Evolutionary conservation across 2,329 filamentous ascomycete species (phyloP).

Genomic region (Colletotrichum noveboracense): DNA sequence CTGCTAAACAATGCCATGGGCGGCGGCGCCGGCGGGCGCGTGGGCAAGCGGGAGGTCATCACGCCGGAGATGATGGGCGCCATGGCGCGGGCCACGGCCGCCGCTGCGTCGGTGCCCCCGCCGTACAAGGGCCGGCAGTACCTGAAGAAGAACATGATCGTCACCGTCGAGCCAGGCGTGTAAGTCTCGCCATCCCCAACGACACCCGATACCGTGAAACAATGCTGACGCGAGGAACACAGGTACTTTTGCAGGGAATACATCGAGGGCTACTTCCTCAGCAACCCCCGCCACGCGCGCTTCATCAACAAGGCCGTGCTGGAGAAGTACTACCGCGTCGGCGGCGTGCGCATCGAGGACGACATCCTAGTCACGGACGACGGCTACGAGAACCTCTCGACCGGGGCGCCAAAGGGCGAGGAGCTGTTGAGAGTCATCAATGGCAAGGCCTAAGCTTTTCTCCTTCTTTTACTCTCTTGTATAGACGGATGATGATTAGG

Average conservation of each 20-base stretch:
- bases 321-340: constrained; percentile 76
- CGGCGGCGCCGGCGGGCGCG: constrained; percentile 27
- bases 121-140: constrained; percentile 39
- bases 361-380: constrained; percentile 80
- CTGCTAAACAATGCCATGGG: constrained; percentile 28
- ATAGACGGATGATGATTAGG: background rate
- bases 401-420: constrained; percentile 73
- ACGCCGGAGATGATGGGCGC: constrained; percentile 37
- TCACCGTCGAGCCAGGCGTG: constrained; percentile 82
- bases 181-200: constrained; percentile 36
- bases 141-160: constrained; percentile 68
- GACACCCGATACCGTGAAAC: background rate
- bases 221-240: background rate
- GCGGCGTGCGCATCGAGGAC: constrained; percentile 93
- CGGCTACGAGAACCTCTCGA: constrained; percentile 84
- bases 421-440: constrained; percentile 71
- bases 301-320: constrained; percentile 72
- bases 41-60: constrained; percentile 47
- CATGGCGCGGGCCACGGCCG: constrained; percentile 26
- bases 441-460: constrained; percentile 21
- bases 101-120: constrained; percentile 24
- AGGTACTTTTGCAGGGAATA: constrained; percentile 80
- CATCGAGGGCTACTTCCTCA: constrained; percentile 72
- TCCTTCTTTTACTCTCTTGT: background rate
- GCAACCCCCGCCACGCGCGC: constrained; percentile 59